Percentiles rank a stretch among this genome's conserved stretches.
phyloP scores from a whole-genome alignment of 75 land plant genomes.

The Cupressus sempervirens region DNA sequence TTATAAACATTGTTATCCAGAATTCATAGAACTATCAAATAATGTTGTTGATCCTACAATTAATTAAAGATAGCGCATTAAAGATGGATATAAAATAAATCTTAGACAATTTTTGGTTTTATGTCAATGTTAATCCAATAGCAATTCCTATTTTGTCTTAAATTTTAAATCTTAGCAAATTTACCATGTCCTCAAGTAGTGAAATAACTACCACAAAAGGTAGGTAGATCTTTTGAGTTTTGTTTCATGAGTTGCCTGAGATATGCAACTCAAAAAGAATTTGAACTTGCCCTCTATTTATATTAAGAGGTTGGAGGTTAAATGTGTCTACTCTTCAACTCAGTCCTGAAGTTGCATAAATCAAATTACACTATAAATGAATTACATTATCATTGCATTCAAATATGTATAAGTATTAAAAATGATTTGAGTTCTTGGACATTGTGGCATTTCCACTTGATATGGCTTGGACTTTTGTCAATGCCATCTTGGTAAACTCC shows the following conservation, averaged over 20 bases:
- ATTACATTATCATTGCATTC: neutral
- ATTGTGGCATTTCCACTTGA: neutral
- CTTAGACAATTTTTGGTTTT: neutral
- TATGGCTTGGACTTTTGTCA: neutral
- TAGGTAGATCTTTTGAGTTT: neutral
- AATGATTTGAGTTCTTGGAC: neutral
- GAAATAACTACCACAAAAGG: neutral
- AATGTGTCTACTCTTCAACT: neutral
- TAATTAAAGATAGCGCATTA: neutral
- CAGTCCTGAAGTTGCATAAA: neutral
- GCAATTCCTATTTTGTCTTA: neutral
- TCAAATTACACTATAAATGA: neutral
- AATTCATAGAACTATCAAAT: neutral
- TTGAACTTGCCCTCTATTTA: neutral
- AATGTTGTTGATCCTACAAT: neutral
- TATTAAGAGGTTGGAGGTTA: neutral
- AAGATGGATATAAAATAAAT: neutral
- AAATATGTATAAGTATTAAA: too few species aligned
- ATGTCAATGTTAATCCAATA: neutral
- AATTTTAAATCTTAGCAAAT: neutral
- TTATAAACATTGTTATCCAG: neutral
- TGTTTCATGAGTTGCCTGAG: neutral
- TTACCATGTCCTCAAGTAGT: neutral
- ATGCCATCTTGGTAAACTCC: neutral
- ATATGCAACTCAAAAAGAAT: neutral